A percentile compares a stretch with the other conserved stretches of the same genome.
phyloP scores from a whole-genome alignment of 176 grass and related monocot genomes.

The Coix lacrymajobi region DNA sequence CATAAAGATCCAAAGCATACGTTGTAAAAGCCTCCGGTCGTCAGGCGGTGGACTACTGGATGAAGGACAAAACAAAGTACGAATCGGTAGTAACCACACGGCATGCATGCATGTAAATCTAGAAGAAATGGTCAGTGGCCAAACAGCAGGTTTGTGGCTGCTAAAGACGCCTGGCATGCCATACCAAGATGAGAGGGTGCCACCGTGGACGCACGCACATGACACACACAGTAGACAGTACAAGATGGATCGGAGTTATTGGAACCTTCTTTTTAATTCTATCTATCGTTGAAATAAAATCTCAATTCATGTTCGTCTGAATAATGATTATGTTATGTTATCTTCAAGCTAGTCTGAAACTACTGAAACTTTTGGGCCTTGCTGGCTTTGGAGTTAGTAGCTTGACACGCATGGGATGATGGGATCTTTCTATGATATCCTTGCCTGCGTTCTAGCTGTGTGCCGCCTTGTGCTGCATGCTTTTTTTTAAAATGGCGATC shows the following conservation, averaged over 20 bases:
- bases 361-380: conserved; percentile 1
- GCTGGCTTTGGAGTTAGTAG: conserved; percentile 6
- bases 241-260: not conserved
- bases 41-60: not conserved
- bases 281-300: not conserved
- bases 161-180: conserved; percentile 24
- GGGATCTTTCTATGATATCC: conserved; percentile 14
- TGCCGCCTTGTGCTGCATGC: not conserved
- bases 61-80: conserved; percentile 22
- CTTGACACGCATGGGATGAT: conserved; percentile 26
- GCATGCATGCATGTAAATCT: not conserved
- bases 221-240: too few relatives aligned
- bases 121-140: conserved; percentile 6
- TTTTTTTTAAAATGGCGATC: not conserved
- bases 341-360: not conserved
- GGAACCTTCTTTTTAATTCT: not conserved
- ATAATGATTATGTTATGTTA: not conserved
- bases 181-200: not conserved
- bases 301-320: not conserved
- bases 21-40: not conserved
- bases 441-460: not conserved
- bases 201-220: not conserved
- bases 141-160: conserved; percentile 21
- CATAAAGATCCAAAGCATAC: not conserved
- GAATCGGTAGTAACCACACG: not conserved